Base-by-base conservation (phyloP, 2,329 filamentous ascomycete species). In the Ambrosiella beaveri region DNA sequence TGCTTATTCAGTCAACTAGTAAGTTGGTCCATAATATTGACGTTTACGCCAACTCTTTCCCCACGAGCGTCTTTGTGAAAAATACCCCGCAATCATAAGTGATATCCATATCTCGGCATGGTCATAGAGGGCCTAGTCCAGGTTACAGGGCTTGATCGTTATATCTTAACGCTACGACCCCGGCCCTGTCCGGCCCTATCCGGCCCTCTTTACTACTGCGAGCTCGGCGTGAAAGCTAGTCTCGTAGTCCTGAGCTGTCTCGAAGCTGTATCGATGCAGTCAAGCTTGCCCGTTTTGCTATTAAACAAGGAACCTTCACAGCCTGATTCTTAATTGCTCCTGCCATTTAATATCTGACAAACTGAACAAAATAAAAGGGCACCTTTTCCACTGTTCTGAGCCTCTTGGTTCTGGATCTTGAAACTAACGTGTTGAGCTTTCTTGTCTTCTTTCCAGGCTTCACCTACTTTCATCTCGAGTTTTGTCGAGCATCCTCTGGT, bases 391-490 rank as follows among this genome's bases (percentile, higher is more conserved):
- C 44, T 17, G n/a, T 17, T 47, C 19, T 47, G 44, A 47, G n/a
- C n/a, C 11, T 15, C n/a, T 47, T 47, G 9, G 6, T 17, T 17
- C 13, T 15, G n/a, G 44, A 47, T 47, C 44, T n/a, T 15, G 2
- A 17, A 19, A 51, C 47, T 51, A 19, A 51, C 47, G 17, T 12
- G 38, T 38, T 54, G 12, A 54, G 15, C 41, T 38, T 54, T 27
- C 52, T 19, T 17, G 37, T 38, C 41, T 54, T 8, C 13, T 41
- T 13, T 51, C 27, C 15, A 54, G 52, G 37, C 37, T 27, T 54
- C 27, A 27, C 39, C 15, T 54, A 12, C 27, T 54, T 54, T 54
- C 52, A 54, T 54, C 52, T 54, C 52, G 52, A 41, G 52, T 54
- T 40, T 35, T 54, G 38, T 54, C 37, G 38, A 40, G 52, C 19